phyloP scores from a whole-genome alignment of 2,329 filamentous ascomycete species.

The Mycosphaerella sp. region DNA sequence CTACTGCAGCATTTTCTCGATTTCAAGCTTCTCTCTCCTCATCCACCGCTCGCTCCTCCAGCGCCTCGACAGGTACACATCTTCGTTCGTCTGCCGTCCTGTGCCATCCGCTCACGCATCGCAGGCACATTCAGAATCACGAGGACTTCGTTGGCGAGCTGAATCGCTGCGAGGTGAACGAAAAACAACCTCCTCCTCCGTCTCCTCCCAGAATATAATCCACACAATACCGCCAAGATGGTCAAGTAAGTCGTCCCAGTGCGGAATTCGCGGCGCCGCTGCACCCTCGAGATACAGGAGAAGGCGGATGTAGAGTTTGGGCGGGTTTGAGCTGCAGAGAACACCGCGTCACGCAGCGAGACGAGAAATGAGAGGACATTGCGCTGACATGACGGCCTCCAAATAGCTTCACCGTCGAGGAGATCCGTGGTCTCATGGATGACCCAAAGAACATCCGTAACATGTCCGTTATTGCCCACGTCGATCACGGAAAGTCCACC shows the following conservation, averaged over 20 bases:
- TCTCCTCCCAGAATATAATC: slow-evolving; percentile 9
- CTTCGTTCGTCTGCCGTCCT: neutral
- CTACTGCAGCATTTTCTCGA: neutral
- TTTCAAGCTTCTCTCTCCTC: neutral
- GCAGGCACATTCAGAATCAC: slow-evolving; percentile 6
- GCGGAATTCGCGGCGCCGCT: neutral
- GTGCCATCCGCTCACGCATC: slow-evolving; percentile 1
- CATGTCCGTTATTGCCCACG: slow-evolving; percentile 99
- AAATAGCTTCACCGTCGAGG: slow-evolving; percentile 15
- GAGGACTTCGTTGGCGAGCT: slow-evolving; percentile 8
- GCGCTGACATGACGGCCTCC: neutral
- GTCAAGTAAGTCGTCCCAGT: slow-evolving; percentile 65
- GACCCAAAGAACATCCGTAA: slow-evolving; percentile 73
- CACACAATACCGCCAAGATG: slow-evolving; percentile 75
- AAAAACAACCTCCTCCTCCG: slow-evolving; percentile 1
- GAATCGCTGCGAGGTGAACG: slow-evolving; percentile 3
- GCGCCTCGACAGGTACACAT: neutral
- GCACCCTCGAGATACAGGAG: neutral
- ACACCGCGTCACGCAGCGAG: neutral
- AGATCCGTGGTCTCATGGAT: slow-evolving; percentile 55
- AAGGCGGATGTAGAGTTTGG: neutral
- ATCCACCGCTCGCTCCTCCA: neutral
- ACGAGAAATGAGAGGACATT: neutral
- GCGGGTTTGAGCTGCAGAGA: neutral
- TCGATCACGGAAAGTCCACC: slow-evolving; percentile 99